Percentiles rank a stretch among this genome's conserved stretches.
phyloP scores from a whole-genome alignment of 495 filamentous ascomycete species.

The Aspergillus heteromorphus region DNA sequence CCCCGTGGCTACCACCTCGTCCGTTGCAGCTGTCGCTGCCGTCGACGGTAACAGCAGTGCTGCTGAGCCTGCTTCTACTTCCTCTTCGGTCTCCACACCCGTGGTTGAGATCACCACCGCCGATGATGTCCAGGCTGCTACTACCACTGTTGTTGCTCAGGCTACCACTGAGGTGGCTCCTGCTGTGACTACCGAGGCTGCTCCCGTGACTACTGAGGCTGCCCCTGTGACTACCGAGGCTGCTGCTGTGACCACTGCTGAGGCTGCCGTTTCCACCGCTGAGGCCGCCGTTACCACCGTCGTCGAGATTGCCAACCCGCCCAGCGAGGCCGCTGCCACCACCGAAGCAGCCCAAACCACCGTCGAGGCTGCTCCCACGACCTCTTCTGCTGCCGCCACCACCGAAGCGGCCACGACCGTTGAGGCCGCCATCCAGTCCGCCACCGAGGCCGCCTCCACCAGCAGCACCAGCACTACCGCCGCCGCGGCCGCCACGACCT shows the following conservation, averaged over 20 bases:
- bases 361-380: not conserved
- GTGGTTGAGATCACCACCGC: not conserved
- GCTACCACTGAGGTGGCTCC: not conserved
- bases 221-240: not conserved
- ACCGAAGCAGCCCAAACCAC: conserved; percentile 3
- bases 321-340: too few species aligned
- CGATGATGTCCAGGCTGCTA: not conserved
- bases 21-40: conserved; percentile 3
- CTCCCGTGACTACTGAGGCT: too few species aligned
- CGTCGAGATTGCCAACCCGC: too few species aligned
- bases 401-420: conserved; percentile 6
- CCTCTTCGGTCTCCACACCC: conserved; percentile 3
- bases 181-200: not conserved
- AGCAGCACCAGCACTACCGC: conserved; percentile 1
- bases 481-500: not conserved
- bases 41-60: conserved; percentile 11
- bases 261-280: not conserved
- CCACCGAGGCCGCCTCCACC: conserved; percentile 1
- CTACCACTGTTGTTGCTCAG: conserved; percentile 3
- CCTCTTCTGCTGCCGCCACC: not conserved
- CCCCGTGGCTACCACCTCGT: conserved; percentile 2
- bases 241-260: not conserved
- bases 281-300: too few species aligned
- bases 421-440: not conserved
- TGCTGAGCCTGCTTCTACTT: conserved; percentile 8